Conservation (phyloP, 257 asterid species). For the Solanum clarkiae region DNA sequence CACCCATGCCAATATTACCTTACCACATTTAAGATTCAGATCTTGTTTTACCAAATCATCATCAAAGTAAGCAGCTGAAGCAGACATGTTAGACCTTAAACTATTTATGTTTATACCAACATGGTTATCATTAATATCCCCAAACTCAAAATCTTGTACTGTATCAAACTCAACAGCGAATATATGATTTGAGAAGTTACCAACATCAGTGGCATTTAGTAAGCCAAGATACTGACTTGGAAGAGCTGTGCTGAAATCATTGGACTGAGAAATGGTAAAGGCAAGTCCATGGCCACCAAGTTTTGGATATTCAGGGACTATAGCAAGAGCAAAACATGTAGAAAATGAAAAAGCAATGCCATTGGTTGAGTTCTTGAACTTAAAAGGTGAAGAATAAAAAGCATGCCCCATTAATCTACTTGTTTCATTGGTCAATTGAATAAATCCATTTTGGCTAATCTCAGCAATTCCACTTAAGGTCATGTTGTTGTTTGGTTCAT, state of each 20-base stretch:
- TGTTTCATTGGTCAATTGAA: slow-evolving; percentile 41
- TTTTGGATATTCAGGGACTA: slow-evolving; percentile 51
- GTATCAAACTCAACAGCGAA: slow-evolving; percentile 72
- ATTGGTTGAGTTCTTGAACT: slow-evolving; percentile 37
- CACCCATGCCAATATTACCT: slow-evolving; percentile 44
- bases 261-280: slow-evolving; percentile 28
- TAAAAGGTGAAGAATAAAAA: slow-evolving; percentile 32
- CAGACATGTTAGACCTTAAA: slow-evolving; percentile 35
- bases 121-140: slow-evolving; percentile 49
- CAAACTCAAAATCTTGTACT: slow-evolving; percentile 52
- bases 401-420: slow-evolving; percentile 39
- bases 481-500: not conserved
- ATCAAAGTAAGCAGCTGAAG: slow-evolving; percentile 28
- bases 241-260: slow-evolving; percentile 17
- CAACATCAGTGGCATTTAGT: slow-evolving; percentile 28
- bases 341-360: slow-evolving; percentile 41
- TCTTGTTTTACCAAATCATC: slow-evolving; percentile 11
- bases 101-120: slow-evolving; percentile 47
- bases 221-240: slow-evolving; percentile 70
- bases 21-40: slow-evolving; percentile 40
- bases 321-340: slow-evolving; percentile 40
- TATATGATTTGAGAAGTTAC: slow-evolving; percentile 42
- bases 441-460: slow-evolving; percentile 21
- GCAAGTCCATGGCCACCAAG: slow-evolving; percentile 82
- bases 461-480: slow-evolving; percentile 27